These are phyloP conservation scores for Trichocladium uniseriatum DNA, from an alignment of 495 filamentous ascomycete genomes.

Conservation along the genomic window DNA sequence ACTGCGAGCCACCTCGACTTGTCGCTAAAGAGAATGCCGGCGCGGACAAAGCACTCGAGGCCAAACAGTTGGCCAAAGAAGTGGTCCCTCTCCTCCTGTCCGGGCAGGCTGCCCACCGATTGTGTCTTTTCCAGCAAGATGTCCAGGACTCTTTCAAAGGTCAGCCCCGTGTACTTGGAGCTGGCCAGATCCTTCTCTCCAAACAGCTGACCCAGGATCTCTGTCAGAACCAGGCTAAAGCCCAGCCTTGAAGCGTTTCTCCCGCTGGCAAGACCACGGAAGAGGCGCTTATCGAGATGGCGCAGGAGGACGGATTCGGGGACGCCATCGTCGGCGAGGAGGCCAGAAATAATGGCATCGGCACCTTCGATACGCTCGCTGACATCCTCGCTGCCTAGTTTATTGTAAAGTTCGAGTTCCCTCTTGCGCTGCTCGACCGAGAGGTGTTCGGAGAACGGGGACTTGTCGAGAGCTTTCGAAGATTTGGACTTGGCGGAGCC, in stretches of 20 bases:
- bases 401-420: constrained; percentile 43
- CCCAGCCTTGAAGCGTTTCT: constrained; percentile 82
- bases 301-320: constrained; percentile 39
- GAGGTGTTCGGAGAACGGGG: constrained; percentile 36
- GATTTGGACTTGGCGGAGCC: constrained; percentile 21
- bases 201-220: constrained; percentile 60
- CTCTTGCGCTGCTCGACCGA: constrained; percentile 35
- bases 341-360: constrained; percentile 38
- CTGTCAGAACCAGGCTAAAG: constrained; percentile 84
- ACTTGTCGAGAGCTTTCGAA: constrained; percentile 28
- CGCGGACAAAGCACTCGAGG: constrained; percentile 72
- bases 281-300: constrained; percentile 55
- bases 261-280: constrained; percentile 82
- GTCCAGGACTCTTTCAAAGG: constrained; percentile 48
- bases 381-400: constrained; percentile 42
- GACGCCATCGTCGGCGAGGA: constrained; percentile 32
- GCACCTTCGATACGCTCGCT: constrained; percentile 43
- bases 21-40: constrained; percentile 56
- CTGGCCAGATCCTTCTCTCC: constrained; percentile 33
- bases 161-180: constrained; percentile 40
- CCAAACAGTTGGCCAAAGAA: constrained; percentile 81
- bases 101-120: constrained; percentile 49
- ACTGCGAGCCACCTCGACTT: constrained; percentile 53
- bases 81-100: constrained; percentile 78
- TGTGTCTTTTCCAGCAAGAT: constrained; percentile 63